phyloP scores from a whole-genome alignment of 2,329 filamentous ascomycete species.

The Verticillium nubilum region DNA sequence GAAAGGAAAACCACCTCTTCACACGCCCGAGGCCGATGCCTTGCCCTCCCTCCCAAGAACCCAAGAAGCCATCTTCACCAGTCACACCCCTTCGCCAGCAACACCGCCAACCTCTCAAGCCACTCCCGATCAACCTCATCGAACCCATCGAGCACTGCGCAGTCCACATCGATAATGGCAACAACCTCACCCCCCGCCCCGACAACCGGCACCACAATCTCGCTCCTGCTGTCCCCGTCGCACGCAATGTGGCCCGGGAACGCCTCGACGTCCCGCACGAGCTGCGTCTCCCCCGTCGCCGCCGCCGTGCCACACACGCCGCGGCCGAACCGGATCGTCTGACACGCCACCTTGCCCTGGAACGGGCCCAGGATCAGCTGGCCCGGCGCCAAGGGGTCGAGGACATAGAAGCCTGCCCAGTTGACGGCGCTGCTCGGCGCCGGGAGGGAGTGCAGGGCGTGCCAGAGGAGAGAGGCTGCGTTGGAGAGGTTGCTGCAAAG shows the following conservation, averaged over 20 bases:
- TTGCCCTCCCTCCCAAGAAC: not conserved
- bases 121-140: constrained; percentile 60
- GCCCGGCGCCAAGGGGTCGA: constrained; percentile 41
- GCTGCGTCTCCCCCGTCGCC: constrained; percentile 51
- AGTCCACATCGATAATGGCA: constrained; percentile 78
- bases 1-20: not conserved
- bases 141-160: constrained; percentile 61
- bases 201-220: constrained; percentile 75
- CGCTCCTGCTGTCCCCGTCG: constrained; percentile 68
- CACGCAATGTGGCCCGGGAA: constrained; percentile 82
- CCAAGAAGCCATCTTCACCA: constrained; percentile 40
- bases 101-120: constrained; percentile 59
- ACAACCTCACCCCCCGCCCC: constrained; percentile 43
- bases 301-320: constrained; percentile 75
- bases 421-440: constrained; percentile 63
- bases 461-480: constrained; percentile 70
- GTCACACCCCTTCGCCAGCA: constrained; percentile 58
- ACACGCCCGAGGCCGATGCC: not conserved
- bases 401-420: constrained; percentile 76
- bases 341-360: constrained; percentile 75
- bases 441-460: constrained; percentile 69
- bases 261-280: constrained; percentile 63
- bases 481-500: constrained; percentile 68
- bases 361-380: constrained; percentile 75
- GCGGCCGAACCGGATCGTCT: constrained; percentile 66